Evolutionary conservation across 345 rosid species (phyloP), one percentile per base, ranked within the genome.

Genomic region (Acer campestre): DNA sequence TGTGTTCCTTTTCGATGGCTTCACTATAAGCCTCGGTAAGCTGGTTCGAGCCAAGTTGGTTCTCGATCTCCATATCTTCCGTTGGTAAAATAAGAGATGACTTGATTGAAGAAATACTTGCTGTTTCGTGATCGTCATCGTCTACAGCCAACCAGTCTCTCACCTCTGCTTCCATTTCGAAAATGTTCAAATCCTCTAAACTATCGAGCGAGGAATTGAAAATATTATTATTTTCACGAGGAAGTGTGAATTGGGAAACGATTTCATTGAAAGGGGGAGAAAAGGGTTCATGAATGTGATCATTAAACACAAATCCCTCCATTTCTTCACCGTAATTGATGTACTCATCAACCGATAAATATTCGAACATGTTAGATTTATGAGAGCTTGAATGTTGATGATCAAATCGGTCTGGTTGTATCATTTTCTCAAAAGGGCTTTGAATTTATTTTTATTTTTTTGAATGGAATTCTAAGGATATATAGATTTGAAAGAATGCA

Each of bases 1-100:
- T 12, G 3, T 78, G 69, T 66, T 48, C 55, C 18, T 56, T 67
- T 48, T 46, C 74, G 61, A 70, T 71, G 22, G 84, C 81, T 61
- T 82, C 80, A 12, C 22, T 75, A 59, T 76, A 79, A 8, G 78
- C 82, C 58, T 42, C 68, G 63, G 59, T 55, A 0, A 79, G 76
- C 56, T 79, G 82, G 70, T 22, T 49, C 5, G 16, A 53, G 6
- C 70, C n/a, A 6, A 75, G 62, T 40, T 29, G 44, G 10, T 66
- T 66, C 7, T 71, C 51, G 40, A 71, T 48, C 61, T 70, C 70
- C 55, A 66, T 49, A 35, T 27, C 70, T 71, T 58, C 77, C 16
- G 40, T 25, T 25, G 85, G 82, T 4, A 78, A 31, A 27, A 8
- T 66, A 4, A 82, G 62, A 23, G n/a, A 10, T 27, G 66, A 17